Evolutionary conservation across 441 rosid genomes (phyloP).

Genomic region (Populus hybrid): DNA sequence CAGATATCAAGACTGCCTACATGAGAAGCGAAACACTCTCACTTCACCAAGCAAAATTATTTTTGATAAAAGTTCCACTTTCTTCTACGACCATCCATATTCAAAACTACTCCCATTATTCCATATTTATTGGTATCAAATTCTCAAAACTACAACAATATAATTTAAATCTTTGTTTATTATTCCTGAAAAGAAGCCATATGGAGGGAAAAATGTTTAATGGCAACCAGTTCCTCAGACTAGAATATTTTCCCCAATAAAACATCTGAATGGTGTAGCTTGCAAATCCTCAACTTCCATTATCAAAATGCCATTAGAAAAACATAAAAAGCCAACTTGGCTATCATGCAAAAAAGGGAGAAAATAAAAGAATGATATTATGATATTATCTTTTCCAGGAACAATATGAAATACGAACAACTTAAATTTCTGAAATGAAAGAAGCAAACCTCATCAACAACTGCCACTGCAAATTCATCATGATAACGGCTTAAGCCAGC

Average conservation of each 20-base stretch:
- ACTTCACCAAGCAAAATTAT: neutral
- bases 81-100: neutral
- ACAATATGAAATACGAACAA: neutral
- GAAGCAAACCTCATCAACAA: conserved; percentile 93
- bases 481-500: conserved; percentile 97
- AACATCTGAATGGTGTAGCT: neutral
- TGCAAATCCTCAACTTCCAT: neutral
- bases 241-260: neutral
- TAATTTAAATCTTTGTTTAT: neutral
- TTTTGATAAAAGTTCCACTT: neutral
- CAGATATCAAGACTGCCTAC: neutral
- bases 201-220: neutral
- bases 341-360: neutral
- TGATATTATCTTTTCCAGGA: neutral
- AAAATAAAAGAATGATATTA: neutral
- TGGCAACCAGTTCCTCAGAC: neutral
- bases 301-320: neutral
- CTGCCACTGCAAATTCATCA: conserved; percentile 97
- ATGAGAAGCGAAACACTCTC: neutral
- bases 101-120: neutral
- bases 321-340: neutral
- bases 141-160: neutral
- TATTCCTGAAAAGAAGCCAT: neutral
- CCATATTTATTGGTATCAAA: neutral
- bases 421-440: neutral